Base-by-base conservation (phyloP, 208 protist genomes). In the Acanthamoeba castellanii region DNA sequence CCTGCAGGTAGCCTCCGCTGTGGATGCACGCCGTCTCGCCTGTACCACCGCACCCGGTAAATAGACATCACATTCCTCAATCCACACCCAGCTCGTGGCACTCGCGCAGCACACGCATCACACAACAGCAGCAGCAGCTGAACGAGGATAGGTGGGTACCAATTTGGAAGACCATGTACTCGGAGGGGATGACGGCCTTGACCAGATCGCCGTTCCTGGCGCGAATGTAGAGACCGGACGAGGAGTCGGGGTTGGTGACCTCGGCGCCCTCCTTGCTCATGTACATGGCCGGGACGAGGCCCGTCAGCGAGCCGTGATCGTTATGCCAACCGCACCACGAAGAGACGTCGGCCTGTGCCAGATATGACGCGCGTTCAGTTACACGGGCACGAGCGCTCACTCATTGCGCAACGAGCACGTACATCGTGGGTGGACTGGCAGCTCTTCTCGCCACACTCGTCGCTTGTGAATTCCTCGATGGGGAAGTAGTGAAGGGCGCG, bases 321-420 rank as follows among this genome's bases (percentile, higher is more conserved):
- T 97, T 97, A 59, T 98, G 97, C 95, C 96, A 97, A 52, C 97
- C 97, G 78, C 97, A 98, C 96, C 96, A 98, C n/a, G 55, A 92
- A 5, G 78, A 87, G n/a, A 87, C 32, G 50, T 87, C 78, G 11
- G 52, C 25, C 74, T 82, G 74, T 27, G 74, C 45, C 37, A 42
- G 7, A 22, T 37, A 22, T 6, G 66, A 74, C 52, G 16, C 52
- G 16, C 52, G 16, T 11, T 57, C 37, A 42, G 37, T 42, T 1
- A 42, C 37, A 1, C 1, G 11, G 25, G 20, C 16, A 74, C 30
- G 16, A n/a, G 8, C 66, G 66, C 8, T n/a, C 66, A 11, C 25
- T 34, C 22, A 34, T 2, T 9, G 1, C 66, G 66, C 22, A 11
- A 57, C 52, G 52, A 57, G 16, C 57, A 52, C 52, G 9, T 82